phyloP scores from a whole-genome alignment of 371 early-diverging fungal species.

The Batrachochytrium dendrobatidis region DNA sequence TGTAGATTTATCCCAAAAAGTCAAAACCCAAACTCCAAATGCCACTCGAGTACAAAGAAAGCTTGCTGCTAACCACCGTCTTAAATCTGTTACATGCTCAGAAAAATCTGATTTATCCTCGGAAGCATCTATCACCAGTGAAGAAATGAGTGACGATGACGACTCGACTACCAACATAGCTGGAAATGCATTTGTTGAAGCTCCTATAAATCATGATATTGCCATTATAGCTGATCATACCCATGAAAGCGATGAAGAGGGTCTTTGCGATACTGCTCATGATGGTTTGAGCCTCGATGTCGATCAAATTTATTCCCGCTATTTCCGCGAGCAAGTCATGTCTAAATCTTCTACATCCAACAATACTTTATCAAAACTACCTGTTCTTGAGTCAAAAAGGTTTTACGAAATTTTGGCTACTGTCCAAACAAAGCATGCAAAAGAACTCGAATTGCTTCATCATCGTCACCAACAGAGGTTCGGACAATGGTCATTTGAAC shows the following conservation, averaged over 20 bases:
- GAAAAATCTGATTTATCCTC: no score
- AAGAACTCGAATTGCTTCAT: slow-evolving; percentile 47
- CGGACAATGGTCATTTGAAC: slow-evolving; percentile 78
- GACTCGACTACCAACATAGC: not conserved
- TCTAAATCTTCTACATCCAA: slow-evolving; percentile 64
- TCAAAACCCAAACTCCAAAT: not conserved
- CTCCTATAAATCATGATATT: slow-evolving; percentile 5
- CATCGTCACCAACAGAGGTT: slow-evolving; percentile 56
- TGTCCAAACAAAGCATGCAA: slow-evolving; percentile 50
- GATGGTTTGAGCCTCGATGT: slow-evolving; percentile 62
- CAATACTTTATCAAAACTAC: slow-evolving; percentile 72
- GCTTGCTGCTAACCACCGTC: not conserved
- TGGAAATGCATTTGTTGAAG: slow-evolving; percentile 12
- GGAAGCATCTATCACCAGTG: slow-evolving; percentile 4
- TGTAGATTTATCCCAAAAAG: not conserved
- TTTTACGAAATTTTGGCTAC: slow-evolving; percentile 44
- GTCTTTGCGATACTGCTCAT: slow-evolving; percentile 31
- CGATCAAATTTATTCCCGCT: no score
- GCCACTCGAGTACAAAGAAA: not conserved
- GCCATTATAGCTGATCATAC: not conserved
- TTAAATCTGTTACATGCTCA: slow-evolving; percentile 8
- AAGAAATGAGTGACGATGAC: slow-evolving; percentile 15
- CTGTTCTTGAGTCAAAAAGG: slow-evolving; percentile 56
- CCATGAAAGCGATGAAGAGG: slow-evolving; percentile 1
- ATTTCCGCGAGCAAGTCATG: slow-evolving; percentile 44